Evolutionary conservation across 306 rosid species (phyloP).

Genomic region (Benincasa hispida): DNA sequence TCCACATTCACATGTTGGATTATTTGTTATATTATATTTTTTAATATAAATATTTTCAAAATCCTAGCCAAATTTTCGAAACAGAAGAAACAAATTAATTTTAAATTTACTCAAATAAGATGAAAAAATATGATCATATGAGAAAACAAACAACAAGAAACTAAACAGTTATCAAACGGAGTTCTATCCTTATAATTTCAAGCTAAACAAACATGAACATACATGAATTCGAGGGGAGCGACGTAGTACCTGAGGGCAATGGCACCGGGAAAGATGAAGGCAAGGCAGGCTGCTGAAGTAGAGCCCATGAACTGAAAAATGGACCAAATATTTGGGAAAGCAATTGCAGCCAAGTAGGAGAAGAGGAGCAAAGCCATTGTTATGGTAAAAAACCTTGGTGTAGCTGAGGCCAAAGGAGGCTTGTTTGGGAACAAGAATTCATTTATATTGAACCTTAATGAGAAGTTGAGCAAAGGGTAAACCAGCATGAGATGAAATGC

Average conservation of each 20-base stretch:
- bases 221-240: neutral
- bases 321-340: conserved; percentile 78
- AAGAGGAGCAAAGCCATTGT: conserved; percentile 37
- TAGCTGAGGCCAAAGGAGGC: conserved; percentile 39
- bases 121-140: too few species aligned
- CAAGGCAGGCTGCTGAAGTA: conserved; percentile 64
- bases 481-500: conserved; percentile 82
- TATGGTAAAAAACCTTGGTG: conserved; percentile 53
- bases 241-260: conserved; percentile 54
- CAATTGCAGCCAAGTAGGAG: conserved; percentile 67
- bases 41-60: too few species aligned
- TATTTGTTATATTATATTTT: too few species aligned
- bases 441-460: conserved; percentile 71
- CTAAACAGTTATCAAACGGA: too few species aligned
- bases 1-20: too few species aligned
- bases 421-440: conserved; percentile 58
- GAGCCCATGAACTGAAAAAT: conserved; percentile 87
- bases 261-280: conserved; percentile 75
- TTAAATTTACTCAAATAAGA: too few species aligned
- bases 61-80: too few species aligned
- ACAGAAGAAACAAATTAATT: too few species aligned
- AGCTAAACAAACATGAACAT: neutral
- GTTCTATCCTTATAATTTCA: neutral
- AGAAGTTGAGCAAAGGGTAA: conserved; percentile 73
- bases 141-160: too few species aligned